phyloP scores from a whole-genome alignment of 2,329 filamentous ascomycete genomes.

The Talaromyces amestolkiae region DNA sequence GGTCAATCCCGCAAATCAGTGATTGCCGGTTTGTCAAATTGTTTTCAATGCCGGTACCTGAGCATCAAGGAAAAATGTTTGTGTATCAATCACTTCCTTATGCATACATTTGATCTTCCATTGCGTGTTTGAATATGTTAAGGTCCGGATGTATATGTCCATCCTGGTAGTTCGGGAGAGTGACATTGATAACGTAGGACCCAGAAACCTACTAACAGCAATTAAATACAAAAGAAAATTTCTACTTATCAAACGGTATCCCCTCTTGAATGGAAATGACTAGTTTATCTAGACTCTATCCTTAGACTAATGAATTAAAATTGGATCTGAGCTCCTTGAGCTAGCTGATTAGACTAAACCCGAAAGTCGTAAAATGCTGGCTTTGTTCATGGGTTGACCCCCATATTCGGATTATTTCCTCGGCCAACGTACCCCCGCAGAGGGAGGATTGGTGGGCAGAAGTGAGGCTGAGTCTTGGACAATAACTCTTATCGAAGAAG shows the following conservation, averaged over 20 bases:
- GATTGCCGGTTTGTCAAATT: background rate
- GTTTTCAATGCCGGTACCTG: background rate
- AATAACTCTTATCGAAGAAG: background rate
- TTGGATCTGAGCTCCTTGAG: conserved; percentile 34
- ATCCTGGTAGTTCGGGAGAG: too few species aligned
- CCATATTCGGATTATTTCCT: conserved; percentile 52
- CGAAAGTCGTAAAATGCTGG: conserved; percentile 55
- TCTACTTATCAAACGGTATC: too few species aligned
- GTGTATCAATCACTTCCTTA: too few species aligned
- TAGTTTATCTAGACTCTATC: too few species aligned
- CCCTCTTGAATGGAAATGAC: too few species aligned
- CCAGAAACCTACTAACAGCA: too few species aligned
- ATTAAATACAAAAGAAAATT: too few species aligned
- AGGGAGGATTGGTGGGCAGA: conserved; percentile 45
- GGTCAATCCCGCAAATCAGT: conserved; percentile 17
- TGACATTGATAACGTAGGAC: too few species aligned
- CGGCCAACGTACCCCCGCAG: conserved; percentile 53
- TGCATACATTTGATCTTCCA: too few species aligned
- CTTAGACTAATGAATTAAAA: too few species aligned
- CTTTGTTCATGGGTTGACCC: conserved; percentile 61
- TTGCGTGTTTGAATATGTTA: too few species aligned
- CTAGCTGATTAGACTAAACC: conserved; percentile 52
- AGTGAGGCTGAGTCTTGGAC: conserved; percentile 20
- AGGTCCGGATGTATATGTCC: too few species aligned
- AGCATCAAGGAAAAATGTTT: background rate